Conservation (phyloP, 1,139 yeast genomes). For the Kodamaea fungicola region DNA sequence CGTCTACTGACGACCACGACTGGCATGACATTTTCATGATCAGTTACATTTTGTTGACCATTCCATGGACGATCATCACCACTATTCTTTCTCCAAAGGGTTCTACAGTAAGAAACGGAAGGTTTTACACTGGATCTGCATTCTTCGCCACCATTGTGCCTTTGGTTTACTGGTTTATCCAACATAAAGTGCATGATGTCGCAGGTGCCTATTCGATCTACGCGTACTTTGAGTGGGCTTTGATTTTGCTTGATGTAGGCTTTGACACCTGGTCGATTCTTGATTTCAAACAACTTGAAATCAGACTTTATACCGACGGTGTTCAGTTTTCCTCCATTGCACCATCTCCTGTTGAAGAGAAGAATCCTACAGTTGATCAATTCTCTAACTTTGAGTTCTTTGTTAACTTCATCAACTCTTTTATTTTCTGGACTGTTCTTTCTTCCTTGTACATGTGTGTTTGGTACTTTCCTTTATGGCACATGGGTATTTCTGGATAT, state of each 20-base stretch:
- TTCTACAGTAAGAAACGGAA: conserved; percentile 46
- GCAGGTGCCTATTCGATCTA: conserved; percentile 96
- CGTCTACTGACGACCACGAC: conserved; percentile 96
- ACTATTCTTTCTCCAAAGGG: conserved; percentile 51
- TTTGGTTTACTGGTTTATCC: conserved; percentile 82
- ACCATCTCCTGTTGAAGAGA: conserved; percentile 1
- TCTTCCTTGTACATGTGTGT: conserved; percentile 81
- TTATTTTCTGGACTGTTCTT: conserved; percentile 77
- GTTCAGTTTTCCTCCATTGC: conserved; percentile 9
- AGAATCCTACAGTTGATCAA: conserved; percentile 7
- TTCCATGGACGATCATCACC: conserved; percentile 83
- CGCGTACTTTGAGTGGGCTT: conserved; percentile 92
- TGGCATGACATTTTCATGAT: conserved; percentile 96
- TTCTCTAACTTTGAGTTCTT: conserved; percentile 40
- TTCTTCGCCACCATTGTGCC: conserved; percentile 78
- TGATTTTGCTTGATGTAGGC: conserved; percentile 75
- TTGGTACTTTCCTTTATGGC: conserved; percentile 98
- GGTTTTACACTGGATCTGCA: conserved; percentile 51
- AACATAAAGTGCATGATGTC: conserved; percentile 81
- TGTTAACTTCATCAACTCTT: conserved; percentile 53
- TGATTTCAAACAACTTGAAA: conserved; percentile 61
- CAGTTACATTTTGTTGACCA: conserved; percentile 75
- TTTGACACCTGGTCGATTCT: conserved; percentile 77
- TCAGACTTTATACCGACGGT: conserved; percentile 30
- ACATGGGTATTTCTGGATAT: conserved; percentile 95